These are phyloP conservation scores for Phytophthora boehmeriae DNA, from an alignment of 352 stramenopile species.

Conservation along the genomic window DNA sequence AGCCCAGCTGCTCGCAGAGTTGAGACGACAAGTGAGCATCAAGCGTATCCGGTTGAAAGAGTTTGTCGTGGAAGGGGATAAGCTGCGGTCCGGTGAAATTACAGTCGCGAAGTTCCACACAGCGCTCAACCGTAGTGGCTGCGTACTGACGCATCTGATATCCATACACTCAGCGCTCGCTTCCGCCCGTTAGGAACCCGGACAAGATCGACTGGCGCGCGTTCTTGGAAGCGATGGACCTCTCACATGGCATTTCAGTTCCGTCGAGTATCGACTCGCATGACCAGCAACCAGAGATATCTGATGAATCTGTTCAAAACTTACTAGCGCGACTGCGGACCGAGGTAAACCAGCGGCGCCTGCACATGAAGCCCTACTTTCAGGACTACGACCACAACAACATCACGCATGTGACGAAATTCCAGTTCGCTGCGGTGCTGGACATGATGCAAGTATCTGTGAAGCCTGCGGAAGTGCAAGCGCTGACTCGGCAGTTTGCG, in stretches of 20 bases:
- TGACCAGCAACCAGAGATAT: background rate
- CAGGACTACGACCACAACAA: constrained; percentile 88
- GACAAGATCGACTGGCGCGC: constrained; percentile 85
- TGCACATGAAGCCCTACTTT: constrained; percentile 90
- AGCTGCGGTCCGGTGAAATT: constrained; percentile 81
- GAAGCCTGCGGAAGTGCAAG: constrained; percentile 53
- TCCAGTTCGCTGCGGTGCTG: constrained; percentile 82
- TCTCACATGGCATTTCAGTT: constrained; percentile 29
- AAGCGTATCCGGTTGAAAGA: constrained; percentile 85
- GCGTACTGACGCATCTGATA: constrained; percentile 66
- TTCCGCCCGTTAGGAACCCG: constrained; percentile 55
- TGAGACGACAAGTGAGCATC: constrained; percentile 62
- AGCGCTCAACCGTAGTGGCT: constrained; percentile 80
- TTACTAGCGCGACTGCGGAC: constrained; percentile 53
- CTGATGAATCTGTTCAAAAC: constrained; percentile 34
- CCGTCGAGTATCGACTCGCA: background rate
- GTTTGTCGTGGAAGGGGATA: constrained; percentile 82
- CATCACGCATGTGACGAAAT: constrained; percentile 74
- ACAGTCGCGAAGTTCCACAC: constrained; percentile 88
- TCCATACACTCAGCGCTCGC: constrained; percentile 63
- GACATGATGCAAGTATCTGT: constrained; percentile 83
- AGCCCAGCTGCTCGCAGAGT: constrained; percentile 52
- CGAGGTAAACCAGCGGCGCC: constrained; percentile 64
- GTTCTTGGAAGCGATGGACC: constrained; percentile 70
- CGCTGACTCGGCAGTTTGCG: constrained; percentile 57